Evolutionary conservation across 163 green algal genomes (phyloP), one percentile per base, ranked within the genome.

Genomic region (Prototheca wickerhamii): DNA sequence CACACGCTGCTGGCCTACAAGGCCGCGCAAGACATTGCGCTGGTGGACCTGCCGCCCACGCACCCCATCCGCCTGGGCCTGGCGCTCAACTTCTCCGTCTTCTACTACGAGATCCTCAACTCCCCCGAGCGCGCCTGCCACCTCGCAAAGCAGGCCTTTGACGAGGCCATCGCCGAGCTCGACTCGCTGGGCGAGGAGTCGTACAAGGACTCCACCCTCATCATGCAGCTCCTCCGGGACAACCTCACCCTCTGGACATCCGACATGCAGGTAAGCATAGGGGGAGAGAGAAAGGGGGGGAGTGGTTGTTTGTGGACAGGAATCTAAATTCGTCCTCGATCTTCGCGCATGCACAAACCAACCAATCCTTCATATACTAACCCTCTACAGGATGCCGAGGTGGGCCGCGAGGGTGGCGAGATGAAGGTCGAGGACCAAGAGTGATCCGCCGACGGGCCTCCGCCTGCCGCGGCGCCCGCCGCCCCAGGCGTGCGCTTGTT

Each of bases 31-130:
- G 91, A 98, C 78, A 98, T 97, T 50, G 93, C 93, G 2, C 75
- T 95, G 33, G 82, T 91, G 21, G 93, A 98, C 72, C 78, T 99
- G 51, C 84, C 91, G 8, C 88, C 92, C n/a, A 99, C 93, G 32
- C 93, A 99, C 81, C 93, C 93, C 54, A 99, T 99, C 69, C 85
- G 93, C 46, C 85, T 99, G 65, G 93, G 93, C 63, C 82, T 99
- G 61, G 93, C 93, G n/a, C 84, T 99, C 43, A 99, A 99, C 84
- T 99, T 99, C 82, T 97, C 88, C 25, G 93, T 99, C 12, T 99
- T 98, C 80, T 98, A 98, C 82, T 99, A 99, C 64, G 93, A 99
- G 81, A 98, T 99, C 72, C 75, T 98, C 26, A 99, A 98, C 85
- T 97, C 91, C 8, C 94, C 94, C 28, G 94, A 98, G 83, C 84